A percentile compares a stretch with the other conserved stretches of the same genome.
Evolutionary conservation across 108 stramenopile species (phyloP).

Genomic region (Nannochloropsis granulata): DNA sequence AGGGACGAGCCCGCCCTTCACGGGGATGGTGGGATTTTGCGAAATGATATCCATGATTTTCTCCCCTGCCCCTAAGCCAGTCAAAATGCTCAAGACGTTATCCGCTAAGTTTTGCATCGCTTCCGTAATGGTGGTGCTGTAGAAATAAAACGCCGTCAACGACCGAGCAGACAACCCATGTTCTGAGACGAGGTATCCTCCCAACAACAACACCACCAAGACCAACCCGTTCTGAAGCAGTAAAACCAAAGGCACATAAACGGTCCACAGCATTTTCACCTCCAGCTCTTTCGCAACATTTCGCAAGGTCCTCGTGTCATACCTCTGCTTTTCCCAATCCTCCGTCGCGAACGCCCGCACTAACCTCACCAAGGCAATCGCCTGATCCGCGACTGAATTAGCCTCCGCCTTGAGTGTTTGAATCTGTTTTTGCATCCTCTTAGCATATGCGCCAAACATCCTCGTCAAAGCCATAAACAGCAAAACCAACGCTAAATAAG

Average conservation of each 20-base stretch:
- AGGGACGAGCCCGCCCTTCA: background rate
- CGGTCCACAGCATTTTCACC: background rate
- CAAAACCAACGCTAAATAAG: background rate
- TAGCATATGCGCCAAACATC: background rate
- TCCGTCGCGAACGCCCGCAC: background rate
- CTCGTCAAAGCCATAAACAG: background rate
- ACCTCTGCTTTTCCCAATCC: background rate
- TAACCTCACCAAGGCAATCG: background rate
- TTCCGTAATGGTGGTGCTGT: background rate
- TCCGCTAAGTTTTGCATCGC: background rate
- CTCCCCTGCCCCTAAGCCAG: background rate
- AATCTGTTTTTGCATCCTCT: background rate
- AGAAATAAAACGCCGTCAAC: background rate
- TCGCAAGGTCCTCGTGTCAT: background rate
- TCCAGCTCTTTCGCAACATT: background rate
- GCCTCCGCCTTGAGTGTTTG: background rate
- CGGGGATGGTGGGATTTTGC: background rate
- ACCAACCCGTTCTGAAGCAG: background rate
- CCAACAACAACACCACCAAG: background rate
- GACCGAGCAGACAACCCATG: background rate
- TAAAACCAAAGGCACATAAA: background rate
- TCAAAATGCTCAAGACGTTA: background rate
- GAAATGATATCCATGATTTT: constrained; percentile 1
- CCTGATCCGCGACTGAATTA: background rate
- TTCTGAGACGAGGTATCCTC: background rate